Evolutionary conservation across 2,329 filamentous ascomycete species (phyloP).

Genomic region (Nigrospora osmanthi): DNA sequence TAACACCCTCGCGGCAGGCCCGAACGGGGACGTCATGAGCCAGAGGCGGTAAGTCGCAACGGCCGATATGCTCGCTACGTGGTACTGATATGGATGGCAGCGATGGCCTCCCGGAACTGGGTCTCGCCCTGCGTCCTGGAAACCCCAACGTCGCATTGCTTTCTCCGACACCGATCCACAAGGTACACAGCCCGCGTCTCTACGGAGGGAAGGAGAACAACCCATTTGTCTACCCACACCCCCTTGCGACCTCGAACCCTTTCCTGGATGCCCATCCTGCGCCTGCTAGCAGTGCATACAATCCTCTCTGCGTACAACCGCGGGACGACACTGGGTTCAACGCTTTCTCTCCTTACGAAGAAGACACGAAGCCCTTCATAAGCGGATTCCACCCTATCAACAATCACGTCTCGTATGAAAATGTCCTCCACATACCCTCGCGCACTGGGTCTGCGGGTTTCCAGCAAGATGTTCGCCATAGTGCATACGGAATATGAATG

Average conservation of each 20-base stretch:
- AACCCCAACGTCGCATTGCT: conserved; percentile 27
- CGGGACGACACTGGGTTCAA: conserved; percentile 18
- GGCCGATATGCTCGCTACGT: no score
- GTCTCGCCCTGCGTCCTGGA: conserved; percentile 25
- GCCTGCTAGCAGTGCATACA: conserved; percentile 16
- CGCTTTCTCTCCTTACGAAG: conserved; percentile 16
- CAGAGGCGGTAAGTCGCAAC: conserved; percentile 8
- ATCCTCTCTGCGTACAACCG: conserved; percentile 24
- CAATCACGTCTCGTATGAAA: conserved; percentile 1
- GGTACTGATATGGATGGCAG: conserved; percentile 7
- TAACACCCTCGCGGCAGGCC: conserved; percentile 13
- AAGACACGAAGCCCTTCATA: conserved; percentile 13
- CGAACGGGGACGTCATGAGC: conserved; percentile 5
- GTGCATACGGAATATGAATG: no score
- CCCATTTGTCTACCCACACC: conserved; percentile 13
- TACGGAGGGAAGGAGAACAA: conserved; percentile 24
- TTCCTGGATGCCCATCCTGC: conserved; percentile 18
- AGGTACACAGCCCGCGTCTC: conserved; percentile 13
- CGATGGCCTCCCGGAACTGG: conserved; percentile 20
- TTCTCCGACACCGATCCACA: conserved; percentile 17
- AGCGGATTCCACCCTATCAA: conserved; percentile 19
- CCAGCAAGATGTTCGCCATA: conserved; percentile 1
- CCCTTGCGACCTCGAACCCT: conserved; percentile 14
- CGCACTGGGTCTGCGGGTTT: conserved; percentile 8
- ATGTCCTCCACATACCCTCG: conserved; percentile 9